Evolutionary conservation across 345 rosid genomes (phyloP), one percentile per base, ranked within the genome.

Genomic region (Trapa incisa): DNA sequence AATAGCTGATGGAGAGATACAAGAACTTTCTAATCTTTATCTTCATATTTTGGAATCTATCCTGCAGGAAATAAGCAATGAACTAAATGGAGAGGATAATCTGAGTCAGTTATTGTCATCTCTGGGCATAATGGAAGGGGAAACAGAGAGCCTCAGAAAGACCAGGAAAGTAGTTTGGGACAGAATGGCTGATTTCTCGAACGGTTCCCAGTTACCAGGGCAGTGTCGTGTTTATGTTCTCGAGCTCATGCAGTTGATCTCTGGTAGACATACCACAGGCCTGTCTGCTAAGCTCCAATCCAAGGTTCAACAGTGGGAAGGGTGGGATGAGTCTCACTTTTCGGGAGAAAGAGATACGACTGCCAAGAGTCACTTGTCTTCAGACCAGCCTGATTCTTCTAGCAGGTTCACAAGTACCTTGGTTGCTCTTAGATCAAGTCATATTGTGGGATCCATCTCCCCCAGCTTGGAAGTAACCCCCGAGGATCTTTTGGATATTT

Each of bases 381-480:
- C 73, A 8, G 89, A 87, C 69, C 70, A 78, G 65, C 65, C 79
- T 62, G 90, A 84, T 75, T 52, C 82, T 74, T 84, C 91, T 64
- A 83, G 76, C 78, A 80, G 87, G 79, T 83, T 89, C 63, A 81
- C 93, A 53, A 84, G 82, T 74, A 86, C 96, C 67, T 75, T 94
- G 65, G 97, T 91, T 38, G 91, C 97, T 70, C 96, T 94, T n/a
- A 87, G 84, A 78, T 85, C 99, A 45, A 81, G 96, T 69, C 95
- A 87, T 78, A 85, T 94, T 62, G 83, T 74, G 15, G 80, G 83
- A 65, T 68, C 81, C 74, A 79, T 94, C 68, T 84, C 91, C 54
- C 84, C 89, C 13, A 66, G 75, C 74, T 72, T 80, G 65, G 93
- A 87, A 78, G 82, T 91, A n/a, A 80, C 90, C 71, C 82, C 89